phyloP scores from a whole-genome alignment of 2,329 filamentous ascomycete species.

The Salinomyces thailandicus region DNA sequence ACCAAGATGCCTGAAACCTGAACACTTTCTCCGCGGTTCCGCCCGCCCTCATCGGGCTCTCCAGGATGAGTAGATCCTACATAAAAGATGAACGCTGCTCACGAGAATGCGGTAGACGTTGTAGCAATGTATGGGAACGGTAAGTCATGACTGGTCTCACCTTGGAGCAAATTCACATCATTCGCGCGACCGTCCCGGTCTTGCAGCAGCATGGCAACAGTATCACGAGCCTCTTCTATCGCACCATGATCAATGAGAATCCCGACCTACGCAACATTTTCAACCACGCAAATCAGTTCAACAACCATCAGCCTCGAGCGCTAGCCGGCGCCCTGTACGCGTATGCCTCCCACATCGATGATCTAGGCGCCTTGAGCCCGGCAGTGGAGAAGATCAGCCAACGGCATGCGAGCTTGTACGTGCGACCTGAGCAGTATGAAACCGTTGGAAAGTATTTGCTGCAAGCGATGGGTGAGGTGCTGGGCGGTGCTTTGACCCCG shows the following conservation, averaged over 20 bases:
- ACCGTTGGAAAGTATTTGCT: slow-evolving; percentile 62
- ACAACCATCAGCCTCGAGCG: slow-evolving; percentile 57
- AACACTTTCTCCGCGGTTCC: neutral
- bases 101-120: too few species aligned
- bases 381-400: slow-evolving; percentile 60
- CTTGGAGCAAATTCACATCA: slow-evolving; percentile 50
- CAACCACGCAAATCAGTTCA: slow-evolving; percentile 59
- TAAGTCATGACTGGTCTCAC: too few species aligned
- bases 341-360: slow-evolving; percentile 62
- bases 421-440: slow-evolving; percentile 58
- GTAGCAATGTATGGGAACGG: too few species aligned
- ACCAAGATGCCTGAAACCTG: neutral
- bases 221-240: slow-evolving; percentile 64
- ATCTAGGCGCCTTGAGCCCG: slow-evolving; percentile 49
- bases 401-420: slow-evolving; percentile 62
- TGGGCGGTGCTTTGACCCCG: slow-evolving; percentile 56
- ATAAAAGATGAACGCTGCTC: neutral
- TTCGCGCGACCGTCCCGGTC: slow-evolving; percentile 61
- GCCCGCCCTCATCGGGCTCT: neutral
- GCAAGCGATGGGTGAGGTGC: slow-evolving; percentile 54
- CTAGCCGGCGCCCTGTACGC: slow-evolving; percentile 59
- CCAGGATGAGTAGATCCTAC: neutral
- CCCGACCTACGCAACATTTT: slow-evolving; percentile 60
- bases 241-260: slow-evolving; percentile 53
- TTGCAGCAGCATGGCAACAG: slow-evolving; percentile 56